Evolutionary conservation across 768 basidiomycete genomes (phyloP), one percentile per base, ranked within the genome.

Genomic region (Boletales sp.): DNA sequence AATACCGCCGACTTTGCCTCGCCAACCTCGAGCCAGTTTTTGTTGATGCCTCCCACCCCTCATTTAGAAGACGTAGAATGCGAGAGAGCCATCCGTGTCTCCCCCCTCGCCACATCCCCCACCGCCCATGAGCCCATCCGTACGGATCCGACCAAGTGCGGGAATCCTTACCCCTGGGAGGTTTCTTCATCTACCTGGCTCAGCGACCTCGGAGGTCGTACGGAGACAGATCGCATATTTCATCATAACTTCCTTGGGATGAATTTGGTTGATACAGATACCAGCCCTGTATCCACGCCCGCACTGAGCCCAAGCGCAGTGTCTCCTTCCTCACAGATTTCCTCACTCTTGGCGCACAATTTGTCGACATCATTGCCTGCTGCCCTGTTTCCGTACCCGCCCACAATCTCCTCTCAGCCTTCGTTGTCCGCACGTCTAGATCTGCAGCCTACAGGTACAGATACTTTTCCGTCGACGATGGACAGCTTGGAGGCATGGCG

Each of bases 151-250:
- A 30, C 38, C 41, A 55, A 50, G 43, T n/a, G 30, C 12, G 57
- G 34, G 49, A 54, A 61, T 54, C 59, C 36, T 44, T 51, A 43
- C 34, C 48, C 57, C 43, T 62, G 64, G 56, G 53, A 52, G 40
- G 41, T 54, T 27, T 47, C 57, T 43, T 50, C 59, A 12, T 57
- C 68, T 24, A 68, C 56, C 42, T 64, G 68, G 66, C 66, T 66
- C 47, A 62, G 50, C 43, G 68, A 66, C 46, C 64, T 66, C 45
- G 68, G 66, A 24, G 63, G 63, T 45, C 45, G 63, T 43, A 66
- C 59, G 18, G 65, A 68, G 40, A 66, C 63, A 7, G 66, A 69
- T 47, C 62, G 58, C 44, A 54, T 68, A 43, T 69, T 68, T 50
- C 63, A 57, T 30, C 47, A 52, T 5, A 62, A 61, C 50, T 48